Conservation (phyloP, 495 filamentous ascomycete species). For the Melanomma pulvis-pyrius region DNA sequence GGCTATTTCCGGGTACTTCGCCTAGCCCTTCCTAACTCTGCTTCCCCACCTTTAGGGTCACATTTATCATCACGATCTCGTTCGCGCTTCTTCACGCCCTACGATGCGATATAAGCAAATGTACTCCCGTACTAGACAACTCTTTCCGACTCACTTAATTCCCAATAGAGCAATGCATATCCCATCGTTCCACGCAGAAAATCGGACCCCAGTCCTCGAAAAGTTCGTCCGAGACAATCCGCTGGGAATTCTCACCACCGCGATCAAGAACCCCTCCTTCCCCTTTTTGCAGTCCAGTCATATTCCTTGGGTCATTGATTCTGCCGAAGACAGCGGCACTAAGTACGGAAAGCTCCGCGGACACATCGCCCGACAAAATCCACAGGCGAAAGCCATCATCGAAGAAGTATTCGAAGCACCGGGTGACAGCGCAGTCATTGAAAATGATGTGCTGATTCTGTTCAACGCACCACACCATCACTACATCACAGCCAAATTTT, state of each 20-base stretch:
- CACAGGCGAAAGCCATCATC: conserved; percentile 60
- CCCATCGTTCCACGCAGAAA: conserved; percentile 53
- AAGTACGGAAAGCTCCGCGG: conserved; percentile 51
- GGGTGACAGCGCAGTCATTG: conserved; percentile 23
- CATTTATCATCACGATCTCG: too few relatives aligned
- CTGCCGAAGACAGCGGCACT: conserved; percentile 29
- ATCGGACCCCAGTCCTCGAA: conserved; percentile 46
- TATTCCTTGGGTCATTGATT: conserved; percentile 60
- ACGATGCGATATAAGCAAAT: too few relatives aligned
- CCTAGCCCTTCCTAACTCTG: not conserved
- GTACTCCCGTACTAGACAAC: not conserved
- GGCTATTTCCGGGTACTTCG: not conserved
- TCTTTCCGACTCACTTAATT: not conserved
- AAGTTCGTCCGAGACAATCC: conserved; percentile 57
- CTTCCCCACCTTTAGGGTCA: not conserved
- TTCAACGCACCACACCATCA: conserved; percentile 57
- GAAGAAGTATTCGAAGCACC: conserved; percentile 33
- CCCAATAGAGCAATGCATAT: conserved; percentile 51
- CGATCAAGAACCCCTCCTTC: conserved; percentile 50
- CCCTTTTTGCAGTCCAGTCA: conserved; percentile 58
- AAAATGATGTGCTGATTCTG: conserved; percentile 54
- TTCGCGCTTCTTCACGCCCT: too few relatives aligned
- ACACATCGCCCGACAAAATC: conserved; percentile 60
- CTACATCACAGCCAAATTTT: conserved; percentile 66
- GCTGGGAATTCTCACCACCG: conserved; percentile 59